These are phyloP conservation scores for Claviceps quebecensis DNA, from an alignment of 2,329 filamentous ascomycete species.

Conservation along the genomic window DNA sequence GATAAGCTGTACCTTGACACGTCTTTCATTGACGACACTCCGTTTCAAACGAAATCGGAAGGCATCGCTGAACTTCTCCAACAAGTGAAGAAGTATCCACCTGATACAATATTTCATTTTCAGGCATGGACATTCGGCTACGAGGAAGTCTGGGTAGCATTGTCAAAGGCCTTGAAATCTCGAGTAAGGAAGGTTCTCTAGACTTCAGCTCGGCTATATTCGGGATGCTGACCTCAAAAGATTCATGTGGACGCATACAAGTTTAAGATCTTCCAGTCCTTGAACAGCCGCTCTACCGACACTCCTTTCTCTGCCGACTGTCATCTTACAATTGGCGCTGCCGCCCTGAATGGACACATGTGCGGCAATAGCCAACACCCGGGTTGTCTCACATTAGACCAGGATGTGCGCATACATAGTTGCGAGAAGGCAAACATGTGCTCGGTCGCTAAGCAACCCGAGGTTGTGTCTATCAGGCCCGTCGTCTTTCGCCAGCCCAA, in stretches of 20 bases:
- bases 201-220: not conserved
- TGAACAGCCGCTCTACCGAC: slow-evolving; percentile 32
- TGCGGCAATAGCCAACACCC: slow-evolving; percentile 56
- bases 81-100: slow-evolving; percentile 54
- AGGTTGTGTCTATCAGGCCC: slow-evolving; percentile 63
- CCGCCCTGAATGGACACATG: slow-evolving; percentile 57
- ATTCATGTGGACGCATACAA: slow-evolving; percentile 80
- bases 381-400: slow-evolving; percentile 57
- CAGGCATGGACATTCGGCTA: slow-evolving; percentile 84
- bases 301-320: slow-evolving; percentile 24
- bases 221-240: slow-evolving; percentile 19
- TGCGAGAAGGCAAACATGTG: slow-evolving; percentile 65
- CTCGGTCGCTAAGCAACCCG: slow-evolving; percentile 26
- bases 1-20: slow-evolving; percentile 86
- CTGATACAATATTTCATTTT: slow-evolving; percentile 68
- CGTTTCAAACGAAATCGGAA: slow-evolving; percentile 52
- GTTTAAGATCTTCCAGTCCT: slow-evolving; percentile 53
- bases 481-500: slow-evolving; percentile 51
- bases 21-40: slow-evolving; percentile 43
- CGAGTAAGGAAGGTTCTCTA: slow-evolving; percentile 31
- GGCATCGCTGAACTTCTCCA: slow-evolving; percentile 60
- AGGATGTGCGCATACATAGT: slow-evolving; percentile 60
- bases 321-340: slow-evolving; percentile 42
- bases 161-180: slow-evolving; percentile 56
- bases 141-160: slow-evolving; percentile 78